Evolutionary conservation across 2,329 filamentous ascomycete species (phyloP), one percentile per base, ranked within the genome.

Genomic region (Beauveria brongniartii): DNA sequence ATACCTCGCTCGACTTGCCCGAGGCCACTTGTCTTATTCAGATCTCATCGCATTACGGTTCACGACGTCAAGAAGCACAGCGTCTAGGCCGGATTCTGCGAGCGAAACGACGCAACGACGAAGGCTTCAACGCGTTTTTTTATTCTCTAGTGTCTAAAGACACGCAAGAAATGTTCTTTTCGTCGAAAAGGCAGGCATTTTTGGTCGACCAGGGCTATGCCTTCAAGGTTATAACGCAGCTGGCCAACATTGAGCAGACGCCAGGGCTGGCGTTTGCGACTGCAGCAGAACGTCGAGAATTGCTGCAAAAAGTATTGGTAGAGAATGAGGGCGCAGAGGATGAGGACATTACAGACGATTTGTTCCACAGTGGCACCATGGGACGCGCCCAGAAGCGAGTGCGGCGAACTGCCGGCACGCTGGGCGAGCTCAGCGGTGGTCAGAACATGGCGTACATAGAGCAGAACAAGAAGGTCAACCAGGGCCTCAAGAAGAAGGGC

Each of bases 91-190:
- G 94, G 56, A 97, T 99, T 68, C 83, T 99, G 3, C 85, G 94
- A 75, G 94, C 94, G 16, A 99, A 99, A 76, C 86, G 94, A 20
- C 84, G 94, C 71, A 97, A 97, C 68, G 94, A 99, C 67, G 94
- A 97, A 73, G 94, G 94, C 8, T 99, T 99, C 75, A 99, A 99
- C 71, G 94, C 94, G 0, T 99, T 97, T 74, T 99, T 99, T 78
- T 99, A 99, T 76, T 96, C 91, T 0, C 82, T 99, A 1, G 94
- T 99, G 3, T 96, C 91, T 6, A 97, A 97, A 73, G 94, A 99
- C 71, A 99, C 94, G 0, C 88, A 92, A 64, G 94, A 99, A 73
- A 97, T 99, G 93, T 94, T 87, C 71, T 99, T 96, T 73, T 97
- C 93, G 0, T 92, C 92, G 4, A 97, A 97, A 74, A 85, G 94